Conservation (phyloP, 2,329 filamentous ascomycete genomes). For the Aspergillus ruber region DNA sequence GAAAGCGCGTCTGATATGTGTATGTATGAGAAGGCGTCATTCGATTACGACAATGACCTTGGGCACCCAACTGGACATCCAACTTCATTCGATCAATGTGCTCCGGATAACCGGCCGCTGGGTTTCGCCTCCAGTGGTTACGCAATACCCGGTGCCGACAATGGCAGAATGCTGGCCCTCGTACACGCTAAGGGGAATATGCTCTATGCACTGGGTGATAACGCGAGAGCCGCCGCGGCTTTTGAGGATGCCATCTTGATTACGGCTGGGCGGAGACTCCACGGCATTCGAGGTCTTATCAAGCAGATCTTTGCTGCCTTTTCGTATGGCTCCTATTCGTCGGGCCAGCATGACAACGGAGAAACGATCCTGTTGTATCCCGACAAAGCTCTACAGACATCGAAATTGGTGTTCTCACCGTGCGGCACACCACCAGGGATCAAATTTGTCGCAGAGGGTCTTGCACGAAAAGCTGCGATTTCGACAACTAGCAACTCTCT, state of each 20-base stretch:
- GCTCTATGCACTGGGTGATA: constrained; percentile 83
- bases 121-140: constrained; percentile 78
- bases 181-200: constrained; percentile 98
- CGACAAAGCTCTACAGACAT: constrained; percentile 74
- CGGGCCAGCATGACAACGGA: constrained; percentile 27
- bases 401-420: constrained; percentile 71
- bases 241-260: constrained; percentile 95
- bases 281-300: constrained; percentile 72
- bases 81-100: constrained; percentile 17
- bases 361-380: constrained; percentile 75
- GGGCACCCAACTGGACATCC: constrained; percentile 16
- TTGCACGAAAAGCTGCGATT: constrained; percentile 70
- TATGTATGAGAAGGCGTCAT: constrained; percentile 50
- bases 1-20: constrained; percentile 46
- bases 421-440: constrained; percentile 76
- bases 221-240: constrained; percentile 70
- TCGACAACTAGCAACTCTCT: constrained; percentile 94
- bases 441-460: constrained; percentile 61
- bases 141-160: constrained; percentile 74
- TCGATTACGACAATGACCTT: constrained; percentile 50
- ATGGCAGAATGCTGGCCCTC: constrained; percentile 85
- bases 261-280: constrained; percentile 64
- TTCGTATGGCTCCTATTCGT: constrained; percentile 40
- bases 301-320: constrained; percentile 68
- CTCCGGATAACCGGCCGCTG: constrained; percentile 27